A percentile compares a stretch with the other conserved stretches of the same genome.
phyloP scores from a whole-genome alignment of 495 filamentous ascomycete genomes.

The Podospora pseudoanserina region DNA sequence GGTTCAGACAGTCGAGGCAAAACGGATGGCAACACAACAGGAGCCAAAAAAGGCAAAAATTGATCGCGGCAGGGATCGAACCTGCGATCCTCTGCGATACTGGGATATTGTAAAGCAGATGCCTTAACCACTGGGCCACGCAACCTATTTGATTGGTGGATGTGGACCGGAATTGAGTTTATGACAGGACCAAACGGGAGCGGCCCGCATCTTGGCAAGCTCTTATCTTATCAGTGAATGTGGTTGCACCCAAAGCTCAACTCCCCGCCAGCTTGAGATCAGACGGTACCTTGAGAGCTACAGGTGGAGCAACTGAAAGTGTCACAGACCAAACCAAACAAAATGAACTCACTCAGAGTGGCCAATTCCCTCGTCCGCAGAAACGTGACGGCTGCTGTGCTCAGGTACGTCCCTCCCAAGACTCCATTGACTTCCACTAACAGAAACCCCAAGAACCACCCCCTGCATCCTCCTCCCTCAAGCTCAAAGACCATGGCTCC shows the following conservation, averaged over 20 bases:
- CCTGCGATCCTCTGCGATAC: slow-evolving; percentile 45
- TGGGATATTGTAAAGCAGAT: slow-evolving; percentile 38
- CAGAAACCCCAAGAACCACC: not conserved
- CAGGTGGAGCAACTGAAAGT: not conserved
- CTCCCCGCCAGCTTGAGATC: not conserved
- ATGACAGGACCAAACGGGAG: not conserved
- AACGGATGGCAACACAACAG: not conserved
- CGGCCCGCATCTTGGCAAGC: not conserved
- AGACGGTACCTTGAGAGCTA: slow-evolving; percentile 8
- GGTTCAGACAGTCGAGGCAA: no score
- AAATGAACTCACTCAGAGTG: slow-evolving; percentile 25
- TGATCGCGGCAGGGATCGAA: slow-evolving; percentile 51
- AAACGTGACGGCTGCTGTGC: not conserved
- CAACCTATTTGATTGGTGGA: slow-evolving; percentile 20
- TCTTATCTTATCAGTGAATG: slow-evolving; percentile 3
- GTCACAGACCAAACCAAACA: slow-evolving; percentile 2
- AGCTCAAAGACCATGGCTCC: not conserved
- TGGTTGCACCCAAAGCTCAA: slow-evolving; percentile 1
- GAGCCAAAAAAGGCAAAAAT: slow-evolving; percentile 10
- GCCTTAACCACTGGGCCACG: slow-evolving; percentile 43
- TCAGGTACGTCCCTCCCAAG: slow-evolving; percentile 12
- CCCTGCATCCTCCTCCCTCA: not conserved
- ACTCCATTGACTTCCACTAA: slow-evolving; percentile 14
- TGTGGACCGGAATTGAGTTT: not conserved
- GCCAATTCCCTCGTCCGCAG: slow-evolving; percentile 25